Base-by-base conservation (phyloP, 805 yeast species). In the Dipodascus geniculatus region DNA sequence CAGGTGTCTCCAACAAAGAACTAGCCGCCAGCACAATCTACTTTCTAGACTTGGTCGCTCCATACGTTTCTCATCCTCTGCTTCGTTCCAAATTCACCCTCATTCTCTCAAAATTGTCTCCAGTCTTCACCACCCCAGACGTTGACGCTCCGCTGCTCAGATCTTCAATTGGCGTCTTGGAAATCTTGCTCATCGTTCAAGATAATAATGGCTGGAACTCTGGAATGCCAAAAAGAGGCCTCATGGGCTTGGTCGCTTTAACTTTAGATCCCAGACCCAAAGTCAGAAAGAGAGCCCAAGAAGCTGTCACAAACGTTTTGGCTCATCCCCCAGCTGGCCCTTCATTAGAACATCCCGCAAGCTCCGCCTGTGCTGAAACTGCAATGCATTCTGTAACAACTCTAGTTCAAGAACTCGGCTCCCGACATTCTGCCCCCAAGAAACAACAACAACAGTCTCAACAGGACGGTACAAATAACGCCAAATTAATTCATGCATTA, bases 201-300 rank as follows among this genome's bases (percentile, higher is more conserved):
- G 96, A 87, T 64, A 72, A 78, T 44, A 77, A 77, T 56, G 78
- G 88, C 16, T 93, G 99, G 99, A 76, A 80, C 42, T 63, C 42
- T 53, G 54, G 66, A 20, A 79, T 85, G n/a, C 96, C 96, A 51
- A 80, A 78, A 64, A 79, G 95, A 74, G 96, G 93, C 48, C 70
- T 89, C 55, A 76, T 78, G 42, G 96, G 91, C 49, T 69, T 90
- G 55, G 69, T 90, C 55, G 88, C 86, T 65, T 74, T 88, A 57
- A 80, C 91, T 0, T 70, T 87, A 48, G 97, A 93, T 68, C 84
- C 85, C 49, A 80, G 98, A 65, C 99, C 99, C 38, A 93, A 93
- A 63, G 95, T 93, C 11, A 81, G 99, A 67, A 87, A 85, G 77
- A 83, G 97, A 73, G 96, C 98, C 1, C 85, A 83, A 62, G 99